Evolutionary conservation across 1,139 yeast genomes (phyloP).

Genomic region (Eremothecium cymbalariae): DNA sequence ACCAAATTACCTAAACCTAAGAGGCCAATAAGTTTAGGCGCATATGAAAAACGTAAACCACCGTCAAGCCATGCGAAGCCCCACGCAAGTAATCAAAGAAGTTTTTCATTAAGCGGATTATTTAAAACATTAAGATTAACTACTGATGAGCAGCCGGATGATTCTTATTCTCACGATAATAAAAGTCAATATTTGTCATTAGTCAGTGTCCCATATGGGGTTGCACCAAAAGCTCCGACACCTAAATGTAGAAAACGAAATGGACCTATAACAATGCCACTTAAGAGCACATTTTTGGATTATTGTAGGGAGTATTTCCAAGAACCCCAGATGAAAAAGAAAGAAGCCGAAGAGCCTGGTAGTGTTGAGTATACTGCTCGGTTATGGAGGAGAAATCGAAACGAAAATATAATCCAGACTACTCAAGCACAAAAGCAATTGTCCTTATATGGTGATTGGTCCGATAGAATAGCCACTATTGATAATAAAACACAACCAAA

Average conservation of each 20-base stretch:
- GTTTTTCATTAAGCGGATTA: conserved; percentile 3
- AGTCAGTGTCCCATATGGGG: conserved; percentile 40
- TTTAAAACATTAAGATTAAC: conserved; percentile 3
- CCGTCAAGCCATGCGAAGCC: neutral
- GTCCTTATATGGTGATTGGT: conserved; percentile 85
- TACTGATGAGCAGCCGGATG: conserved; percentile 2
- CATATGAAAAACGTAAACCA: conserved; percentile 3
- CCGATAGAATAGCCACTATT: conserved; percentile 48
- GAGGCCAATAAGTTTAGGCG: conserved; percentile 11
- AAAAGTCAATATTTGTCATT: conserved; percentile 17
- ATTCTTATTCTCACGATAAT: conserved; percentile 1
- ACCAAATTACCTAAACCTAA: conserved; percentile 10
- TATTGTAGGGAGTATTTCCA: conserved; percentile 91
- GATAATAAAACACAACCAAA: conserved; percentile 78
- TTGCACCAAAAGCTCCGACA: conserved; percentile 35
- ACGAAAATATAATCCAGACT: conserved; percentile 75
- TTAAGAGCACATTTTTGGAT: conserved; percentile 71
- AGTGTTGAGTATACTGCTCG: conserved; percentile 77
- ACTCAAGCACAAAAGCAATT: conserved; percentile 85
- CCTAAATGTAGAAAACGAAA: conserved; percentile 36
- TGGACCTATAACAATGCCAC: conserved; percentile 44
- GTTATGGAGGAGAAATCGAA: conserved; percentile 83
- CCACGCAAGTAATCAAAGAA: conserved; percentile 1
- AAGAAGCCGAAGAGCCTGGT: conserved; percentile 89
- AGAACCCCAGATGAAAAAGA: conserved; percentile 88